Evolutionary conservation across 2,329 filamentous ascomycete species (phyloP).

Genomic region (Coccinonectria pachysandricola): DNA sequence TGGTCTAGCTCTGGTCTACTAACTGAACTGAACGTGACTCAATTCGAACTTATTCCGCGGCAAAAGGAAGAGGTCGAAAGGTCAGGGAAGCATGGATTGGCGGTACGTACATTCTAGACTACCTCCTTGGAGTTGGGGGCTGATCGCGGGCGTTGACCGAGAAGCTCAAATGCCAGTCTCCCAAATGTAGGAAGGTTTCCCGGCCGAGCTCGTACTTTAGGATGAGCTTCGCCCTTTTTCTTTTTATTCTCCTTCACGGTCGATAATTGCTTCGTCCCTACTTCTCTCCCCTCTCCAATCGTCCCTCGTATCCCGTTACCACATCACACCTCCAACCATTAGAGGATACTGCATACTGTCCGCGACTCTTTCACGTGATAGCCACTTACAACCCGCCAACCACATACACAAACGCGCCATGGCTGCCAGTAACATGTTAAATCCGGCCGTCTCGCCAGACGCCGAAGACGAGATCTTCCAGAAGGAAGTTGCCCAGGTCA

Average conservation of each 20-base stretch:
- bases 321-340: too few relatives aligned
- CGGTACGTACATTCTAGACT: too few relatives aligned
- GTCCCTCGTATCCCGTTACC: too few relatives aligned
- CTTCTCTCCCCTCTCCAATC: background rate
- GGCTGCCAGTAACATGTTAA: slow-evolving; percentile 54
- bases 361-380: too few relatives aligned
- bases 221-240: slow-evolving; percentile 10
- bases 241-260: slow-evolving; percentile 2
- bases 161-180: slow-evolving; percentile 2
- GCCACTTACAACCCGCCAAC: slow-evolving; percentile 1
- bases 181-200: slow-evolving; percentile 9
- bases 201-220: slow-evolving; percentile 15
- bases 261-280: slow-evolving; percentile 1
- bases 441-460: slow-evolving; percentile 44
- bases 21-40: too few relatives aligned
- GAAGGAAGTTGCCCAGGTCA: slow-evolving; percentile 76
- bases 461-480: slow-evolving; percentile 58
- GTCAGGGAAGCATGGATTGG: too few relatives aligned
- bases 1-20: too few relatives aligned
- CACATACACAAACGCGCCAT: slow-evolving; percentile 28
- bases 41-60: too few relatives aligned
- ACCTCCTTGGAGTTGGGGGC: too few relatives aligned
- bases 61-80: too few relatives aligned
- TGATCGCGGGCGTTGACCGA: slow-evolving; percentile 9
- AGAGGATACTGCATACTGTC: too few relatives aligned